phyloP scores from a whole-genome alignment of 2,329 filamentous ascomycete genomes.

The Neofusicoccum laricinum region DNA sequence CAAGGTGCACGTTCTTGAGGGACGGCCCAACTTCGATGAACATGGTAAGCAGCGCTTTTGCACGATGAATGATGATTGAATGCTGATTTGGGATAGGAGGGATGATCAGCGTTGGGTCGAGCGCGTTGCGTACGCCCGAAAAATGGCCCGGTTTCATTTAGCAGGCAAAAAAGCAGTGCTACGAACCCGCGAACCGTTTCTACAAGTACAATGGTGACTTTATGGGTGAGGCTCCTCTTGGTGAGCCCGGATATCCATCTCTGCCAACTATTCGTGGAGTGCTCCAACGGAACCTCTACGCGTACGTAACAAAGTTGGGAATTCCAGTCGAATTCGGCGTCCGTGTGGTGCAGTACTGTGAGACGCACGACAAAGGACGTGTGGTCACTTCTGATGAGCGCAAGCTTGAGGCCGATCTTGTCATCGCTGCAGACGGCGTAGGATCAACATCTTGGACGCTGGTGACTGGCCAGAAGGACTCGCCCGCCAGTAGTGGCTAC shows the following conservation, averaged over 20 bases:
- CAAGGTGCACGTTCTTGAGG: background rate
- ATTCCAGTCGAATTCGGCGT: background rate
- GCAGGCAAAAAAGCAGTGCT: background rate
- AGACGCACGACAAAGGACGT: background rate
- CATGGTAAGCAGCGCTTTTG: background rate
- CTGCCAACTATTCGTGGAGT: background rate
- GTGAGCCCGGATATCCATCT: background rate
- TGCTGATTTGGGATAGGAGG: background rate
- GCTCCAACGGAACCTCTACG: background rate
- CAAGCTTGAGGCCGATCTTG: background rate
- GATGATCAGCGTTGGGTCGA: background rate
- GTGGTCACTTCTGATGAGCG: background rate
- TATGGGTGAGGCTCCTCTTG: background rate
- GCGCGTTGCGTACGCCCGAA: background rate
- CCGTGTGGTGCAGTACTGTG: background rate
- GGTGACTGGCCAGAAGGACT: background rate
- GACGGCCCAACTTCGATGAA: background rate
- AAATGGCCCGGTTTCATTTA: background rate
- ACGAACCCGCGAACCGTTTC: background rate
- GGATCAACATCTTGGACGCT: background rate
- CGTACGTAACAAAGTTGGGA: background rate
- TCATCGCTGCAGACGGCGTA: background rate
- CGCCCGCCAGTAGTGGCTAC: background rate
- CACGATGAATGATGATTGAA: no score
- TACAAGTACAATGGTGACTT: background rate